Percentiles rank a stretch among this genome's conserved stretches.
These are phyloP conservation scores for Solanum aculeatissimum DNA, from an alignment of 305 asterid species.

Conservation along the genomic window DNA sequence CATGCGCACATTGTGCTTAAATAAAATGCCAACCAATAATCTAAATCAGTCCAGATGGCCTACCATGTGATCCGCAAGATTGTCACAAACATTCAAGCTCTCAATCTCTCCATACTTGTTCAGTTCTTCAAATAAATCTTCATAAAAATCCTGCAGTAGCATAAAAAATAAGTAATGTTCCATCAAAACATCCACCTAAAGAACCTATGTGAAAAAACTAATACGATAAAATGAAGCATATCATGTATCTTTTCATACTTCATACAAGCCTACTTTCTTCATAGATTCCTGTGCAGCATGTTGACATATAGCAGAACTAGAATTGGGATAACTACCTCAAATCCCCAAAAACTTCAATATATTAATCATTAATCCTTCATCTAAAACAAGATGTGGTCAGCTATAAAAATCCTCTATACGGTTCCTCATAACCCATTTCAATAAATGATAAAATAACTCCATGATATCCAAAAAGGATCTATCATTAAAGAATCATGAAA, in stretches of 20 bases:
- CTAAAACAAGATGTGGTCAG: background rate
- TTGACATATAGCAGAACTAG: background rate
- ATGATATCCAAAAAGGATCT: background rate
- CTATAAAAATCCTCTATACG: background rate
- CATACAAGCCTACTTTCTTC: background rate
- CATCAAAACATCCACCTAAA: background rate
- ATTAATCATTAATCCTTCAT: background rate
- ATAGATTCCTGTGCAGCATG: background rate
- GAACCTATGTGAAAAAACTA: background rate
- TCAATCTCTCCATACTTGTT: conserved; percentile 37
- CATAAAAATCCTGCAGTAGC: conserved; percentile 17
- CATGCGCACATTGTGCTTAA: background rate
- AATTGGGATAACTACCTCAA: background rate
- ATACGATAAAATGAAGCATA: background rate
- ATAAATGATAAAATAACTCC: background rate
- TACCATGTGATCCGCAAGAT: conserved; percentile 38
- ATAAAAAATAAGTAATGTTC: background rate
- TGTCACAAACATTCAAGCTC: conserved; percentile 29
- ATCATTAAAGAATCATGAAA: background rate
- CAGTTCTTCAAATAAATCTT: conserved; percentile 28
- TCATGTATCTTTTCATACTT: background rate
- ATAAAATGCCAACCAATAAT: background rate
- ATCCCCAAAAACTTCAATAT: background rate
- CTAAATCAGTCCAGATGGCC: background rate
- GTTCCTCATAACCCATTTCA: background rate